Evolutionary conservation across 2,329 filamentous ascomycete species (phyloP).

Genomic region (Calonectria montana): DNA sequence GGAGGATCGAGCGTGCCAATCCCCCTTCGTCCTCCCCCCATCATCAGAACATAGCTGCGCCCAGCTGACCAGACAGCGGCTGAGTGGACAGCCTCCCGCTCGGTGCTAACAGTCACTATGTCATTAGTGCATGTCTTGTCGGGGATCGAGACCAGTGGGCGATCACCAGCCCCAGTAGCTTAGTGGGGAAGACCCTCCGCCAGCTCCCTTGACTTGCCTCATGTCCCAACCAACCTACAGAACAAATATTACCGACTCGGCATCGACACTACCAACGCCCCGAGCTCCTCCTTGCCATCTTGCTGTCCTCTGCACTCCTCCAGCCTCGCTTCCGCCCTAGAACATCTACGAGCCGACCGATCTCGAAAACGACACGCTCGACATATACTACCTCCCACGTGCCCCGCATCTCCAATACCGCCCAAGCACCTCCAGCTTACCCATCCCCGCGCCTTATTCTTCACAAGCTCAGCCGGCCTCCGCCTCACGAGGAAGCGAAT

Average conservation of each 20-base stretch:
- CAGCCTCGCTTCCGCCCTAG: neutral
- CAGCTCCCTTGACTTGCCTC: constrained; percentile 14
- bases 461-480: constrained; percentile 7
- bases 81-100: constrained; percentile 1
- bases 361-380: neutral
- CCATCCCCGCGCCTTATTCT: constrained; percentile 18
- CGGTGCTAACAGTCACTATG: constrained; percentile 1
- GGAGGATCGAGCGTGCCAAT: neutral
- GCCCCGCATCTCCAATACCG: constrained; percentile 18
- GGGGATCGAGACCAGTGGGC: constrained; percentile 12
- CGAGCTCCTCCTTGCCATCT: neutral
- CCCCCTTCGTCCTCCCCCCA: neutral
- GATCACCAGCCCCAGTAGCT: constrained; percentile 11
- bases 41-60: neutral
- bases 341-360: neutral
- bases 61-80: constrained; percentile 7
- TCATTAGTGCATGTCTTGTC: constrained; percentile 6
- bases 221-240: constrained; percentile 12
- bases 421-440: constrained; percentile 13
- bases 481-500: constrained; percentile 34
- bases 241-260: constrained; percentile 7
- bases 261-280: constrained; percentile 1
- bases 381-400: neutral
- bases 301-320: neutral
- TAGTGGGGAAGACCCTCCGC: constrained; percentile 20